A percentile compares a stretch with the other conserved stretches of the same genome.
phyloP scores from a whole-genome alignment of 495 filamentous ascomycete species.

The Pseudomonodictys pantanalensis region DNA sequence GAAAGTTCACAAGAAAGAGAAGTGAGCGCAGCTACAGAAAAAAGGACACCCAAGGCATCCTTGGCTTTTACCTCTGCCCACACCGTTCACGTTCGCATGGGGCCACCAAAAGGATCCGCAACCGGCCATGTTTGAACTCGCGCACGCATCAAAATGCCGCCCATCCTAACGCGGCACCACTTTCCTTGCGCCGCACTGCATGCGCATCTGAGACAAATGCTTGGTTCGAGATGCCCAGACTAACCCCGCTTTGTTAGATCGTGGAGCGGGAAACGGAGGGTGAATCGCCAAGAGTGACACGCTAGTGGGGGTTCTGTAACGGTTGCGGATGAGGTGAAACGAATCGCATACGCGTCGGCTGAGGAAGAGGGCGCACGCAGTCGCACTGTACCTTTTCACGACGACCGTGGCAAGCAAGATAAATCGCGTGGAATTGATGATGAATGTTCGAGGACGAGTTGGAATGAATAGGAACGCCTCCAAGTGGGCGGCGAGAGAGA shows the following conservation, averaged over 20 bases:
- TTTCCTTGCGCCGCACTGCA: neutral
- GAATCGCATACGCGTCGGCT: too few species aligned
- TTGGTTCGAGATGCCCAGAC: constrained; percentile 15
- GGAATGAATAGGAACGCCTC: too few species aligned
- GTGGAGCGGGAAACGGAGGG: neutral
- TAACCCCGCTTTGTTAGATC: constrained; percentile 2
- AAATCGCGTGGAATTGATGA: too few species aligned
- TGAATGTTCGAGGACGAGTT: too few species aligned
- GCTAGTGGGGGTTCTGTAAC: neutral
- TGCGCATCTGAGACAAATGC: neutral
- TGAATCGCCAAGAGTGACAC: constrained; percentile 30
- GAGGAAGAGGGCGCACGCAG: too few species aligned
- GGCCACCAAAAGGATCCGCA: neutral
- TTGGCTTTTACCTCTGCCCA: neutral
- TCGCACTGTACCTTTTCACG: too few species aligned
- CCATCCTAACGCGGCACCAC: neutral
- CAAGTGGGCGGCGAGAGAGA: too few species aligned
- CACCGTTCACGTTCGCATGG: neutral
- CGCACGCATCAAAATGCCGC: constrained; percentile 11
- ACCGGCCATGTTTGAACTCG: constrained; percentile 11
- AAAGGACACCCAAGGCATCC: neutral
- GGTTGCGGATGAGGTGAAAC: too few species aligned
- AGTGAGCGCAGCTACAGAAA: constrained; percentile 19
- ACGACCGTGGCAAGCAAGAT: too few species aligned
- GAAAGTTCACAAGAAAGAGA: neutral